These are phyloP conservation scores for Mycena latifolia DNA, from an alignment of 768 basidiomycete species.

Conservation along the genomic window DNA sequence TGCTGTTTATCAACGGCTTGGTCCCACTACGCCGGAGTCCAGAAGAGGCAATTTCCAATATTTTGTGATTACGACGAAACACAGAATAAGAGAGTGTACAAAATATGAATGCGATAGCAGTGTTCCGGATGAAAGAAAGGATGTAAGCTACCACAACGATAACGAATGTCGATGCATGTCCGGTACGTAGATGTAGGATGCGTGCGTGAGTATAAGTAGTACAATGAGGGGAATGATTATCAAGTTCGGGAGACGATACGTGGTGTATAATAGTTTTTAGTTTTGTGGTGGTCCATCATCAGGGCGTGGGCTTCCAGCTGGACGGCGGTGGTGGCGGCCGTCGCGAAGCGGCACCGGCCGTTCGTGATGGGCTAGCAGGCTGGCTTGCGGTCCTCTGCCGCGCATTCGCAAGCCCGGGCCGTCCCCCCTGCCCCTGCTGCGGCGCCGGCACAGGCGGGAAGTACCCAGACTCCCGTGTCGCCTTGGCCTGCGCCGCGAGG, in stretches of 20 bases:
- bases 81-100: not conserved
- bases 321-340: constrained; percentile 62
- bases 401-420: constrained; percentile 35
- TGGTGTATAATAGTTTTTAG: constrained; percentile 3
- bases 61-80: too few relatives aligned
- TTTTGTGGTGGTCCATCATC: not conserved
- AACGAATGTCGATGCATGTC: not conserved
- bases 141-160: not conserved
- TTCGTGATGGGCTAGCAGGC: constrained; percentile 51
- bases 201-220: constrained; percentile 18
- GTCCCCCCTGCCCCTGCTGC: constrained; percentile 41
- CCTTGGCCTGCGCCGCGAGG: constrained; percentile 31
- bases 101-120: constrained; percentile 5
- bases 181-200: not conserved
- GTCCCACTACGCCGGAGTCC: constrained; percentile 9
- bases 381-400: constrained; percentile 60
- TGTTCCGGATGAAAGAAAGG: constrained; percentile 9
- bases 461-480: constrained; percentile 51
- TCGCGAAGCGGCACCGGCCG: constrained; percentile 32
- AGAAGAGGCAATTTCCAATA: constrained; percentile 3
- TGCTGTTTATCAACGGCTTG: not conserved
- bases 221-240: constrained; percentile 22
- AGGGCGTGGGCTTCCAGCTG: constrained; percentile 63
- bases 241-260: constrained; percentile 4
- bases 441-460: constrained; percentile 56